Conservation (phyloP, 495 filamentous ascomycete genomes). For the Neurospora sublineolata region DNA sequence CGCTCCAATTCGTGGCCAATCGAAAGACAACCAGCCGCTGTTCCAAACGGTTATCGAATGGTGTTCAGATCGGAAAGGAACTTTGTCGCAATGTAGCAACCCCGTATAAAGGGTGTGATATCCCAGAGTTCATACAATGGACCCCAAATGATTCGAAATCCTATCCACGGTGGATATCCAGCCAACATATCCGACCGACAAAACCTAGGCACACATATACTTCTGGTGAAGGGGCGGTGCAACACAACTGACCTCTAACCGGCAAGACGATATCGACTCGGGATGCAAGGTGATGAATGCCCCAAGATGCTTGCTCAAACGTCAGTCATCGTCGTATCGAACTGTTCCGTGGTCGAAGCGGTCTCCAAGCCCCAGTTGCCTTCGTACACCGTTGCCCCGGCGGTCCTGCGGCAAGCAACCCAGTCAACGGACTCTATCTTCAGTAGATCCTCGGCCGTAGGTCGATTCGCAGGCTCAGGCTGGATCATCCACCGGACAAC, state of each 20-base stretch:
- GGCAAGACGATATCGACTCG: slow-evolving; percentile 21
- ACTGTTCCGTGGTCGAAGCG: slow-evolving; percentile 12
- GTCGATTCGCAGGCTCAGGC: slow-evolving; percentile 60
- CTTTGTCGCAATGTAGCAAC: slow-evolving; percentile 6
- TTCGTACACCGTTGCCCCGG: slow-evolving; percentile 84
- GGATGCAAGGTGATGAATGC: slow-evolving; percentile 7
- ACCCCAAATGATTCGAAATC: slow-evolving; percentile 23
- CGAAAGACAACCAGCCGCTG: neutral
- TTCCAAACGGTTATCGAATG: slow-evolving; percentile 8
- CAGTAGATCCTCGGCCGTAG: slow-evolving; percentile 62
- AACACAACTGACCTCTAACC: slow-evolving; percentile 20
- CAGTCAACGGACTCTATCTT: slow-evolving; percentile 58
- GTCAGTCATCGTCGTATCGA: slow-evolving; percentile 39
- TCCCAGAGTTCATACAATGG: slow-evolving; percentile 3
- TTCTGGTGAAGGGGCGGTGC: slow-evolving; percentile 14
- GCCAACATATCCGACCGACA: slow-evolving; percentile 18
- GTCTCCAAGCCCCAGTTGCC: slow-evolving; percentile 77
- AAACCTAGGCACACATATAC: slow-evolving; percentile 20
- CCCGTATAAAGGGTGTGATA: slow-evolving; percentile 9
- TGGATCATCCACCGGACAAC: slow-evolving; percentile 82
- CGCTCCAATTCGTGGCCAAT: neutral
- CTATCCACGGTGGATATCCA: slow-evolving; percentile 21
- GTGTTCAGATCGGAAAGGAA: slow-evolving; percentile 5
- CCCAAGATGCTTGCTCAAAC: slow-evolving; percentile 23
- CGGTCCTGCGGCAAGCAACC: slow-evolving; percentile 59